Evolutionary conservation across 2,329 filamentous ascomycete species (phyloP).

Genomic region (Purpureocillium lavendulum): DNA sequence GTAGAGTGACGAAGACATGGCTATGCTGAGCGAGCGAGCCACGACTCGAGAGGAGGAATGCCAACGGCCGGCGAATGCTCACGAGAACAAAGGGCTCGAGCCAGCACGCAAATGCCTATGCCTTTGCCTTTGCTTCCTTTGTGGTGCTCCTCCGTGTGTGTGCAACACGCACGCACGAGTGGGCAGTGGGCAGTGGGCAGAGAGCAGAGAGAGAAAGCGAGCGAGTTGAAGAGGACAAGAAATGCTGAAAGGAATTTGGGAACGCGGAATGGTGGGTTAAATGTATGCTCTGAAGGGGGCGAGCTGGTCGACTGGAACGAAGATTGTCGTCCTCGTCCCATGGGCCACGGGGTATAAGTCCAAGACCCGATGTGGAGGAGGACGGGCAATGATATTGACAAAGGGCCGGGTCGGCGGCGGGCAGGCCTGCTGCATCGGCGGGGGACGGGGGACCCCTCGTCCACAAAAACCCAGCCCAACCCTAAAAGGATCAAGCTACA

Average conservation of each 20-base stretch:
- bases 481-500: conserved; percentile 20
- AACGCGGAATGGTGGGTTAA: conserved; percentile 33
- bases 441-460: too few relatives aligned
- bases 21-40: conserved; percentile 11
- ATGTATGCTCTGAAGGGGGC: conserved; percentile 28
- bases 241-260: conserved; percentile 36
- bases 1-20: conserved; percentile 29
- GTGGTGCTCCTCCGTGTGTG: background rate
- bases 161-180: too few relatives aligned
- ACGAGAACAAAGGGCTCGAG: conserved; percentile 17
- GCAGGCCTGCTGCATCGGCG: too few relatives aligned
- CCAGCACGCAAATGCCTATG: conserved; percentile 18
- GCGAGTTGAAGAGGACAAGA: conserved; percentile 28
- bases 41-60: conserved; percentile 21
- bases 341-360: conserved; percentile 27
- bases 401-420: conserved; percentile 11
- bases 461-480: background rate
- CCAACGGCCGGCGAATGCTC: conserved; percentile 16
- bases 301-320: conserved; percentile 29
- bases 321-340: conserved; percentile 14
- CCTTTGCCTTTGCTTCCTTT: too few relatives aligned
- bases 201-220: conserved; percentile 9
- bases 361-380: conserved; percentile 24
- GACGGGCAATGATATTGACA: conserved; percentile 23
- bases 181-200: too few relatives aligned